A percentile compares a stretch with the other conserved stretches of the same genome.
Evolutionary conservation across 1,139 yeast species (phyloP).

Genomic region (Candida sp.): DNA sequence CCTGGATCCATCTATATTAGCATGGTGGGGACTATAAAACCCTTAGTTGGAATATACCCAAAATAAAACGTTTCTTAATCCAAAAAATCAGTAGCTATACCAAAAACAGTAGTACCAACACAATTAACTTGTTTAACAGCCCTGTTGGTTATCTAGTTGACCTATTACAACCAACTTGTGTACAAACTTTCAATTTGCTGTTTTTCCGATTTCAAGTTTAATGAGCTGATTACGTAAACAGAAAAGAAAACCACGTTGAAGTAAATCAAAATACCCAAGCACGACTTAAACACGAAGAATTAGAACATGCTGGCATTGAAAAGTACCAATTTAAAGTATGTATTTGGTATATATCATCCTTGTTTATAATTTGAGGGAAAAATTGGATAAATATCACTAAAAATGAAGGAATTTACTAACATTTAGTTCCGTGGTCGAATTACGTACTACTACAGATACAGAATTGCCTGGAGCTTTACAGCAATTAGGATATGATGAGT

Average conservation of each 20-base stretch:
- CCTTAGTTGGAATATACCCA: not conserved
- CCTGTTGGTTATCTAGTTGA: not conserved
- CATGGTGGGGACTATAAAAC: not conserved
- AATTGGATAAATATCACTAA: not conserved
- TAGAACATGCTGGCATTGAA: constrained; percentile 18
- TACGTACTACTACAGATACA: constrained; percentile 51
- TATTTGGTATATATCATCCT: constrained; percentile 3
- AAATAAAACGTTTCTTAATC: too few species aligned
- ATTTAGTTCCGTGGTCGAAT: constrained; percentile 40
- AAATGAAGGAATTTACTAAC: not conserved
- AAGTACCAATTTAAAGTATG: constrained; percentile 28
- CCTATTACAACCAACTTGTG: not conserved
- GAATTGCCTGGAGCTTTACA: constrained; percentile 43
- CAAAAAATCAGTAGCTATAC: not conserved
- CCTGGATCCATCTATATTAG: constrained; percentile 2
- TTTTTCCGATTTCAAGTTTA: too few species aligned
- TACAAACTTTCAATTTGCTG: too few species aligned
- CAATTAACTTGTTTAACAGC: not conserved
- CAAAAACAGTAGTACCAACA: not conserved
- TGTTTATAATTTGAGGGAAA: not conserved
- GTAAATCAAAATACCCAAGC: not conserved
- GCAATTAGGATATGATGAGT: constrained; percentile 61
- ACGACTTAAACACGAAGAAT: not conserved
- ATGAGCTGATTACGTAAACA: too few species aligned
- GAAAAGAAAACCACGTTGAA: not conserved